Evolutionary conservation across 768 basidiomycete species (phyloP), one percentile per base, ranked within the genome.

Genomic region (Suillus subaureus): DNA sequence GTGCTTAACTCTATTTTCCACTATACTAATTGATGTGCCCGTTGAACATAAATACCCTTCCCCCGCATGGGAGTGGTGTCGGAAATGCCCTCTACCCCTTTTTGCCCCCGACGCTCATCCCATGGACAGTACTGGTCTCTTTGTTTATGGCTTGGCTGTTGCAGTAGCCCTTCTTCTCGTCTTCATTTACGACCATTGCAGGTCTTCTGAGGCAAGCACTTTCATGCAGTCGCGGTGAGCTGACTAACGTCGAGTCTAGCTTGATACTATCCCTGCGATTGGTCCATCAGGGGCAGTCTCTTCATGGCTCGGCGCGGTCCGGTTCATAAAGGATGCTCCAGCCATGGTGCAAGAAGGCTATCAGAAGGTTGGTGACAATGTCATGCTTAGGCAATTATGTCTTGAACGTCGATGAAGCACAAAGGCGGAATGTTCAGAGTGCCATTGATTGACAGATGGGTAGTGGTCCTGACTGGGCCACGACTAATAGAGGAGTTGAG

Each of bases 401-500:
- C 51, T 73, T 77, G 61, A 76, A 60, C 57, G 45, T 61, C 35
- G 47, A 11, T 33, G 13, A 35, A 77, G 77, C 18, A 77, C 66
- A 78, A 77, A 61, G 72, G 73, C 47, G 72, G 60, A 47, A 72
- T 77, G 28, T 87, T 84, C 73, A 83, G 81, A 70, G 74, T 86
- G 6, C 73, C 84, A 0, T 74, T 75, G 51, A 70, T 83, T 49
- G 75, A 81, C 45, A 73, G 78, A 58, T 87, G 86, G 85, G 65
- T 80, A 16, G 76, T 85, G 26, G 71, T 87, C 8, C 71, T 82
- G 26, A 77, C 77, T 23, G 81, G 83, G 1, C 72, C 76, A 0
- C 66, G 80, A 31, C 74, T 81, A 55, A 72, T 87, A 15, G 83
- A 87, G 7, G 87, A 88, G 49, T 69, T 89, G 21, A 79, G 84